phyloP scores from a whole-genome alignment of 805 yeast species.

The Kazachstania bromeliacearum region DNA sequence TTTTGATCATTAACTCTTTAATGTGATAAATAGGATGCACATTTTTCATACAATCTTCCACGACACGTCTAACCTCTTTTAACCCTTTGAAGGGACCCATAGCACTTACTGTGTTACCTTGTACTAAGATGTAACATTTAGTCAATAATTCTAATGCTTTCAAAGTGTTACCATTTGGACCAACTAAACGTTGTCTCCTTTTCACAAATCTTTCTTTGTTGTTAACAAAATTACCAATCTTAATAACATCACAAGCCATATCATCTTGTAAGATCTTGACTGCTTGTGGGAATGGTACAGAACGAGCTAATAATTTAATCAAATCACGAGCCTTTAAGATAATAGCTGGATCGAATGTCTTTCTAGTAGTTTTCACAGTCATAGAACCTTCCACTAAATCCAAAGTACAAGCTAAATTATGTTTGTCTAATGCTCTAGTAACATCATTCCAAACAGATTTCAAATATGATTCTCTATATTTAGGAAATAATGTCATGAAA shows the following conservation, averaged over 20 bases:
- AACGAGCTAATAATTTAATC: slow-evolving; percentile 85
- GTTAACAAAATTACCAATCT: slow-evolving; percentile 80
- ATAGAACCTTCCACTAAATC: slow-evolving; percentile 94
- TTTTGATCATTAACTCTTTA: slow-evolving; percentile 94
- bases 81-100: slow-evolving; percentile 96
- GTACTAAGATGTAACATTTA: slow-evolving; percentile 91
- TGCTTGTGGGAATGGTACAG: slow-evolving; percentile 96
- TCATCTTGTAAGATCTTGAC: slow-evolving; percentile 85
- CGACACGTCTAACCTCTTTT: slow-evolving; percentile 85
- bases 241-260: slow-evolving; percentile 89
- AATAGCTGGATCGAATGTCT: slow-evolving; percentile 90
- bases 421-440: slow-evolving; percentile 63
- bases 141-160: slow-evolving; percentile 92
- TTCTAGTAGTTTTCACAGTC: slow-evolving; percentile 93
- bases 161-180: slow-evolving; percentile 93
- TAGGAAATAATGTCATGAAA: slow-evolving; percentile 91
- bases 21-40: slow-evolving; percentile 97
- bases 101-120: slow-evolving; percentile 92
- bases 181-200: slow-evolving; percentile 91
- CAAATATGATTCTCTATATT: slow-evolving; percentile 86
- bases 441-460: slow-evolving; percentile 92
- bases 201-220: slow-evolving; percentile 92
- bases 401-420: slow-evolving; percentile 71
- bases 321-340: slow-evolving; percentile 91
- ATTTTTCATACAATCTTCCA: slow-evolving; percentile 95